Conservation (phyloP, 2,329 filamentous ascomycete species). For the Aspergillus latus region DNA sequence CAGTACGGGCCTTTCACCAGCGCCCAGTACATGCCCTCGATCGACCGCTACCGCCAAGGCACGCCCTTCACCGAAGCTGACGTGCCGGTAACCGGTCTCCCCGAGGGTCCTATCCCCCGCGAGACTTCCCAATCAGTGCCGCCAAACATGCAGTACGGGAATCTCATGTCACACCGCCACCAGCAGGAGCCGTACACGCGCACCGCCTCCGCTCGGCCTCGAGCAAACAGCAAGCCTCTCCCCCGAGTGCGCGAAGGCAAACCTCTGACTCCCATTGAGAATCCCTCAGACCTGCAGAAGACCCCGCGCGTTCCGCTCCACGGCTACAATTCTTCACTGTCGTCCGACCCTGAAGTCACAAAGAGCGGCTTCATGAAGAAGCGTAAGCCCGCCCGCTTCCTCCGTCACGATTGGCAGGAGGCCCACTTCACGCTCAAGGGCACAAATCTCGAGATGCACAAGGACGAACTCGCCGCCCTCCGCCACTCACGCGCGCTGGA, state of each 20-base stretch:
- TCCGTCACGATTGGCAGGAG: conserved; percentile 91
- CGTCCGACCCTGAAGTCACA: conserved; percentile 21
- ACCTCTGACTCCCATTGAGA: conserved; percentile 32
- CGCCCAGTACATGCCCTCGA: too few species aligned
- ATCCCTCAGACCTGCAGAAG: conserved; percentile 27
- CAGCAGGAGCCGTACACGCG: conserved; percentile 35
- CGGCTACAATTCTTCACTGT: conserved; percentile 19
- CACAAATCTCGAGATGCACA: conserved; percentile 47
- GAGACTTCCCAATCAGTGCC: conserved; percentile 87
- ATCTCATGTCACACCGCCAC: conserved; percentile 42
- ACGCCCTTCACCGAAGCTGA: conserved; percentile 91
- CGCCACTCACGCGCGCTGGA: conserved; percentile 56
- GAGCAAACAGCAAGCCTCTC: conserved; percentile 22
- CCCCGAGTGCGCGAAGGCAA: conserved; percentile 29
- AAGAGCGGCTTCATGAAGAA: conserved; percentile 64
- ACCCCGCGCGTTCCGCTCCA: conserved; percentile 23
- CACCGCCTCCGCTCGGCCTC: conserved; percentile 25
- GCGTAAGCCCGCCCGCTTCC: conserved; percentile 63
- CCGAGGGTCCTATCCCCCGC: conserved; percentile 69
- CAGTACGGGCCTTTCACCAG: too few species aligned
- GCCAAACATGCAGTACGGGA: conserved; percentile 82
- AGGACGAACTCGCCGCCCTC: conserved; percentile 24
- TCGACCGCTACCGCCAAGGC: conserved; percentile 58
- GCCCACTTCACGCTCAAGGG: conserved; percentile 82
- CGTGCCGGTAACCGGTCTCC: conserved; percentile 73